Base-by-base conservation (phyloP, 805 yeast species). In the Debaryomyces maramus region DNA sequence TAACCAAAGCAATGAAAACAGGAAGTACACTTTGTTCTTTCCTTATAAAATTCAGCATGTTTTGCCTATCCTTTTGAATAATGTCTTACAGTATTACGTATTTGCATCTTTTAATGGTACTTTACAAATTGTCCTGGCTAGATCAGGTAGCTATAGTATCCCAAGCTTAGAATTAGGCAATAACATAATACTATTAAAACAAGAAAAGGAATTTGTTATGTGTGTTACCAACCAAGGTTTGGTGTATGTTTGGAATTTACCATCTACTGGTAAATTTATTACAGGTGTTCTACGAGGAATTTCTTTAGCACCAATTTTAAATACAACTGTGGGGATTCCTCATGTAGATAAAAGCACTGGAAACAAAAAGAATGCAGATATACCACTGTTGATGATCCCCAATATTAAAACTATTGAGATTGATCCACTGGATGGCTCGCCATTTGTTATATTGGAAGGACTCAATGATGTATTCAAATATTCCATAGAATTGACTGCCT, bases 91-190 rank as follows among this genome's bases (percentile, higher is more conserved):
- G 11, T 80, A 65, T 50, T 75, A 82, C 67, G 74, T 75, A 8
- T 54, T 80, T 16, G 70, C 83, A 0, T 79, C 87, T 0, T 81
- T 81, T 34, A 66, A 73, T 21, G 89, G 89, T 0, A 59, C 78
- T 0, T 48, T 83, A 10, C 71, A 75, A 44, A 46, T 79, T 0
- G 49, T 73, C 6, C 58, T 74, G 1, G 65, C 75, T 0, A 56
- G 60, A 5, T 48, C 70, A 5, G 86, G 86, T 0, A 53, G 72
- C 17, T 63, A 64, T 20, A 45, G 71, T 1, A 52, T 65, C 34
- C 81, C 85, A 2, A 56, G 70, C 8, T 53, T 80, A 8, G 83
- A 80, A 50, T 39, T 81, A 3, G 85, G 85, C 0, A 60, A 60
- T 10, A 69, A 70, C 36, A 58, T 78, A 0, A 58, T 73, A 0